Evolutionary conservation across 148 eudicot genomes (phyloP), one percentile per base, ranked within the genome.

Genomic region (Pharnaceum exiguum): DNA sequence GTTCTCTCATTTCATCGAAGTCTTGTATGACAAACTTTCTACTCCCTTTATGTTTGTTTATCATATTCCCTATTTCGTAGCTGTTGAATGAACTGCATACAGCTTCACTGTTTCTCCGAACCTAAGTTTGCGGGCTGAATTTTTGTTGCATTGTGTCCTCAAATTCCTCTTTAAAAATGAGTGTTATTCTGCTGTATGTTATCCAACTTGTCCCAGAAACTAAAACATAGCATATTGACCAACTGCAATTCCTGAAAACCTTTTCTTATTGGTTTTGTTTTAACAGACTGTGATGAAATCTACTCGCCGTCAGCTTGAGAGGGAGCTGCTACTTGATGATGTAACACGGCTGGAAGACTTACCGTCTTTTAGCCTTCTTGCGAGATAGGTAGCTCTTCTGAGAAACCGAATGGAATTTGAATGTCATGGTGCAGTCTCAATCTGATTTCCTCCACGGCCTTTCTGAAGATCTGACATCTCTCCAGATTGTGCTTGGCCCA

Each of bases 201-300:
- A n/a, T n/a, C n/a, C n/a, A n/a, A n/a, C n/a, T n/a, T n/a, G n/a
- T n/a, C n/a, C n/a, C n/a, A n/a, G n/a, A n/a, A n/a, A n/a, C n/a
- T n/a, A n/a, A n/a, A n/a, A n/a, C n/a, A n/a, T n/a, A n/a, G n/a
- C n/a, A n/a, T n/a, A n/a, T n/a, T n/a, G n/a, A n/a, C n/a, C n/a
- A n/a, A n/a, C n/a, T n/a, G n/a, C n/a, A n/a, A n/a, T n/a, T n/a
- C n/a, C n/a, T n/a, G n/a, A n/a, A 44, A 26, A 23, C 5, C 8
- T 51, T 50, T 63, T 39, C 47, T 63, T 13, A 69, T 40, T 43
- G 15, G 5, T 58, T 65, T 60, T 51, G 18, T 51, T 32, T 32
- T 27, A 30, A 69, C 62, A 91, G 97, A 46, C 96, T 22, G 97
- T 91, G 69, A 91, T 91, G 97, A 91, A 90, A 77, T 83, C 97